Conservation (phyloP, 2,329 filamentous ascomycete species). For the Cadophora sp. region DNA sequence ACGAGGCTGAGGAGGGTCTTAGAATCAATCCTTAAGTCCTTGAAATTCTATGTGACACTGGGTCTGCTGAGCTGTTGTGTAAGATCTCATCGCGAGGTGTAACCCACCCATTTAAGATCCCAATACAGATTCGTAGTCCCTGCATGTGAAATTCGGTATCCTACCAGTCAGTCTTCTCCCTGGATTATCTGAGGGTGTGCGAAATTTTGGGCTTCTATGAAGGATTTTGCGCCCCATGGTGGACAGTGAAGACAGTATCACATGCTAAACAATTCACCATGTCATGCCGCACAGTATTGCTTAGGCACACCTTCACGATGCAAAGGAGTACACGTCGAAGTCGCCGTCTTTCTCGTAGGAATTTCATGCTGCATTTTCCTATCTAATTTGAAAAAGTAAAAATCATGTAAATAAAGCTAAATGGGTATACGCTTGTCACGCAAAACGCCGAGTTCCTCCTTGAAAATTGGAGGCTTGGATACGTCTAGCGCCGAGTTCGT, state of each 20-base stretch:
- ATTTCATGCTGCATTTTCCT: neutral
- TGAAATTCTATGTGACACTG: conserved; percentile 2
- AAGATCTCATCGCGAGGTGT: conserved; percentile 14
- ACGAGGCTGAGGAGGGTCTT: conserved; percentile 5
- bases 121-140: conserved; percentile 1
- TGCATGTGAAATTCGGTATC: conserved; percentile 22
- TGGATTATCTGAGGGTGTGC: conserved; percentile 3
- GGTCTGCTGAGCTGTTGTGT: conserved; percentile 16
- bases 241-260: neutral
- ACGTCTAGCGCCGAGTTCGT: conserved; percentile 45
- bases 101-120: conserved; percentile 1
- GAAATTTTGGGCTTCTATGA: neutral
- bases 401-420: conserved; percentile 37
- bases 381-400: neutral
- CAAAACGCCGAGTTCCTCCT: conserved; percentile 45
- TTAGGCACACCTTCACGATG: conserved; percentile 13
- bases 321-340: neutral
- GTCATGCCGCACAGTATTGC: neutral
- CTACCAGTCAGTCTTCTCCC: neutral
- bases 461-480: conserved; percentile 41
- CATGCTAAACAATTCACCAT: neutral
- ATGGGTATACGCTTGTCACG: conserved; percentile 46
- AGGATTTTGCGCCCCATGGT: neutral
- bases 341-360: neutral
- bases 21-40: neutral